These are phyloP conservation scores for Begonia masoniana DNA, from an alignment of 306 rosid species.

Conservation along the genomic window DNA sequence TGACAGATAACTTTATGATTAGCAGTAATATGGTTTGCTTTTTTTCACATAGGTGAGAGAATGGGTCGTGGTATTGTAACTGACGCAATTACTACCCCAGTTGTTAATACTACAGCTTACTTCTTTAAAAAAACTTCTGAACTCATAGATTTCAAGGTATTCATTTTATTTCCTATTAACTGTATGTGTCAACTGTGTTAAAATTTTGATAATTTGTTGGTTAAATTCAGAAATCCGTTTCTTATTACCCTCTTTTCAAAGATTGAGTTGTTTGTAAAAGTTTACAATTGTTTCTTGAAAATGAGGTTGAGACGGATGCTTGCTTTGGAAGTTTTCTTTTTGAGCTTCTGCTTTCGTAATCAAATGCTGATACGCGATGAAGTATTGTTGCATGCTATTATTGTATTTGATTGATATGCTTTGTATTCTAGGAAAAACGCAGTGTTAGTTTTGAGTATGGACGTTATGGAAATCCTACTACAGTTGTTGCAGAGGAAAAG, in stretches of 20 bases:
- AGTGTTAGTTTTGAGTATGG: constrained; percentile 71
- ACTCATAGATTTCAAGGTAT: constrained; percentile 84
- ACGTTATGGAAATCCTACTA: constrained; percentile 93
- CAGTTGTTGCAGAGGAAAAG: constrained; percentile 81
- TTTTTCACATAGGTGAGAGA: constrained; percentile 52
- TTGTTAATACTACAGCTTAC: constrained; percentile 81
- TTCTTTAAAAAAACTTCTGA: constrained; percentile 67
- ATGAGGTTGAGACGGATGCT: no score
- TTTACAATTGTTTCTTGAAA: no score
- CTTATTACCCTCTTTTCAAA: no score
- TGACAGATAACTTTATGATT: not conserved
- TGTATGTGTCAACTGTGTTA: no score
- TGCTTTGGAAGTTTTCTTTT: not conserved
- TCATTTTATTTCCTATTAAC: not conserved
- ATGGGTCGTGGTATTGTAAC: constrained; percentile 73
- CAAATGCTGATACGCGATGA: not conserved
- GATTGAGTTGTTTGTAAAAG: no score
- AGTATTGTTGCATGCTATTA: not conserved
- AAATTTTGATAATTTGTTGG: no score
- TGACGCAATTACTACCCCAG: constrained; percentile 89
- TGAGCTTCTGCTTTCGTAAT: not conserved
- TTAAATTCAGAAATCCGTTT: no score
- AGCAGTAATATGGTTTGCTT: constrained; percentile 9
- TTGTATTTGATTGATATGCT: not conserved
- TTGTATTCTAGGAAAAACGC: constrained; percentile 63